These are phyloP conservation scores for Penicillium palitans DNA, from an alignment of 2,329 filamentous ascomycete species.

Conservation along the genomic window DNA sequence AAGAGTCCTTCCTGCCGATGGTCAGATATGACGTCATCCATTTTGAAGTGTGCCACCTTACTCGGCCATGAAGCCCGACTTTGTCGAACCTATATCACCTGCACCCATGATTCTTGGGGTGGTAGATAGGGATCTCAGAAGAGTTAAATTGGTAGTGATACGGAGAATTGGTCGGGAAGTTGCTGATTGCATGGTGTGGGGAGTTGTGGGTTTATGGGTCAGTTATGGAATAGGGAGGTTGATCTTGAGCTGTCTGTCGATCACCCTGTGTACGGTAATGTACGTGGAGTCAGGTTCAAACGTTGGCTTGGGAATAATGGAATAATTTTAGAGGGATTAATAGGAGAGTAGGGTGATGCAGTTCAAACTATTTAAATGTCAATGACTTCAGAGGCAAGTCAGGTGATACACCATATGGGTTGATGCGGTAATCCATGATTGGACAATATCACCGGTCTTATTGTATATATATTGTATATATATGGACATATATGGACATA, in stretches of 20 bases:
- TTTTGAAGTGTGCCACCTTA: constrained; percentile 13
- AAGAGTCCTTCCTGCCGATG: constrained; percentile 23
- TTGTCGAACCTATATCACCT: constrained; percentile 26
- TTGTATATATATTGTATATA: no score
- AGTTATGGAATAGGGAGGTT: neutral
- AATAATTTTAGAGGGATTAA: neutral
- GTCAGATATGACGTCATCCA: constrained; percentile 26
- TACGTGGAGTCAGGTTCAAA: neutral
- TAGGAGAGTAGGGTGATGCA: neutral
- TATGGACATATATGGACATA: no score
- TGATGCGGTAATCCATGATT: constrained; percentile 3
- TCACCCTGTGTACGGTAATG: neutral
- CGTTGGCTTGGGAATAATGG: neutral
- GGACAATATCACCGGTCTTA: neutral
- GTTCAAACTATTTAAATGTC: neutral
- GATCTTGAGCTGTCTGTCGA: neutral
- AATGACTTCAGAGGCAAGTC: constrained; percentile 7
- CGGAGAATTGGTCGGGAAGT: constrained; percentile 22
- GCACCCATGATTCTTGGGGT: constrained; percentile 22
- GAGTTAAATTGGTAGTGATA: constrained; percentile 1
- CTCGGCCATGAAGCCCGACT: constrained; percentile 30
- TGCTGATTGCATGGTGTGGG: constrained; percentile 18
- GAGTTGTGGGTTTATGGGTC: constrained; percentile 1
- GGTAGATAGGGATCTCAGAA: constrained; percentile 21
- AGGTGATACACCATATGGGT: constrained; percentile 2